Conservation (phyloP, 2,329 filamentous ascomycete genomes). For the Fusarium sambucinum region DNA sequence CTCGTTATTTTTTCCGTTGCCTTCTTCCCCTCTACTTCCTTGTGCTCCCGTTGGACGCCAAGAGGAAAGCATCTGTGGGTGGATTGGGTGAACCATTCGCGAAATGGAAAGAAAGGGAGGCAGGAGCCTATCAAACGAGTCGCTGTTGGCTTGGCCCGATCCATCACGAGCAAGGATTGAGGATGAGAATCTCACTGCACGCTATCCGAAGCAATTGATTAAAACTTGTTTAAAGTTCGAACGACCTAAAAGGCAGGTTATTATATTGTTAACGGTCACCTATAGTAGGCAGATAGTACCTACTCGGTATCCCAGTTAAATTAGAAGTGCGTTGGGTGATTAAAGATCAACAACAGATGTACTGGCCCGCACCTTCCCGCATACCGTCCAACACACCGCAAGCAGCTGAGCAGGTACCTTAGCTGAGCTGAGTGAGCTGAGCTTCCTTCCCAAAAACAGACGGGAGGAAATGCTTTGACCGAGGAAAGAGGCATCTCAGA, state of each 20-base stretch:
- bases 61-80: background rate
- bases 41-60: background rate
- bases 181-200: background rate
- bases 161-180: constrained; percentile 3
- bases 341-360: constrained; percentile 9
- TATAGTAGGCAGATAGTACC: background rate
- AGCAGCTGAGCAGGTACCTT: constrained; percentile 13
- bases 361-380: constrained; percentile 28
- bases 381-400: constrained; percentile 14
- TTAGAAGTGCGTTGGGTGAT: constrained; percentile 9
- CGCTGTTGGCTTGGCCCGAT: constrained; percentile 11
- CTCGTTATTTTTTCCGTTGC: constrained; percentile 2
- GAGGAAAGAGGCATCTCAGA: constrained; percentile 27
- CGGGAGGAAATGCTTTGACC: background rate
- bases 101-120: constrained; percentile 6
- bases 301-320: constrained; percentile 1
- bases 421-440: constrained; percentile 7
- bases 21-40: background rate
- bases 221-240: constrained; percentile 5
- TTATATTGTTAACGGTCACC: constrained; percentile 23
- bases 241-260: constrained; percentile 12
- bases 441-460: constrained; percentile 1
- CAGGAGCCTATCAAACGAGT: constrained; percentile 15
- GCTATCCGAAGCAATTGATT: constrained; percentile 9
- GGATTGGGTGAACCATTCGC: background rate